Evolutionary conservation across 768 basidiomycete genomes (phyloP).

Genomic region (Amanita pseudoporphyria): DNA sequence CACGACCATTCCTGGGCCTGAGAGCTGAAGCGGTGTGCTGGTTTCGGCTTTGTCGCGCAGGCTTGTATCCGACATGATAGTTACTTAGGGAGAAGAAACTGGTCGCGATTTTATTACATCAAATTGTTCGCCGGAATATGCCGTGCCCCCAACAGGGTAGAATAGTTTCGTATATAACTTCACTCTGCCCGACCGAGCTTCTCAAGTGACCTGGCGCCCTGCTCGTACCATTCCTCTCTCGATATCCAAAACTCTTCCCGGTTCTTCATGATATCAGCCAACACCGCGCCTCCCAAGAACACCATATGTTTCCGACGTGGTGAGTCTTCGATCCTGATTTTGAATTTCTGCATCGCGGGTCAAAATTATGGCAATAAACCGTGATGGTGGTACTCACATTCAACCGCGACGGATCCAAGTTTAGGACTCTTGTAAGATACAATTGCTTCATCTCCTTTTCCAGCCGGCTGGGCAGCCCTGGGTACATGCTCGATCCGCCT

Average conservation of each 20-base stretch:
- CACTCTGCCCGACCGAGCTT: constrained; percentile 73
- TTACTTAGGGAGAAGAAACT: not conserved
- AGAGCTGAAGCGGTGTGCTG: not conserved
- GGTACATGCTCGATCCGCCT: constrained; percentile 98
- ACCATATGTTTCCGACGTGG: constrained; percentile 99
- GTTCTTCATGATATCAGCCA: constrained; percentile 97
- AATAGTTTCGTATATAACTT: constrained; percentile 5
- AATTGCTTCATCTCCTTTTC: constrained; percentile 99
- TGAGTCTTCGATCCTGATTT: constrained; percentile 97
- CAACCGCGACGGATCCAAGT: constrained; percentile 72
- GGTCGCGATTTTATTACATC: too few relatives aligned
- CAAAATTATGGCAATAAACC: too few relatives aligned
- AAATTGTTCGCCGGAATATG: too few relatives aligned
- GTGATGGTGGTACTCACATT: constrained; percentile 49
- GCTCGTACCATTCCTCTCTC: constrained; percentile 91
- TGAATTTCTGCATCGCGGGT: constrained; percentile 99
- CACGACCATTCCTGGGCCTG: too few relatives aligned
- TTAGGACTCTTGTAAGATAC: constrained; percentile 86
- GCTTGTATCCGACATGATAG: not conserved
- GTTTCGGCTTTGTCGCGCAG: not conserved
- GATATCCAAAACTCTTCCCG: constrained; percentile 95
- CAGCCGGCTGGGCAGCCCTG: constrained; percentile 89
- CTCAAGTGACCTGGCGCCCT: constrained; percentile 72
- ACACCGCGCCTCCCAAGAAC: constrained; percentile 96
- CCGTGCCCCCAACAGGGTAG: too few relatives aligned